Percentiles rank a stretch among this genome's conserved stretches.
phyloP scores from a whole-genome alignment of 768 basidiomycete species.

The Mrakia frigida region DNA sequence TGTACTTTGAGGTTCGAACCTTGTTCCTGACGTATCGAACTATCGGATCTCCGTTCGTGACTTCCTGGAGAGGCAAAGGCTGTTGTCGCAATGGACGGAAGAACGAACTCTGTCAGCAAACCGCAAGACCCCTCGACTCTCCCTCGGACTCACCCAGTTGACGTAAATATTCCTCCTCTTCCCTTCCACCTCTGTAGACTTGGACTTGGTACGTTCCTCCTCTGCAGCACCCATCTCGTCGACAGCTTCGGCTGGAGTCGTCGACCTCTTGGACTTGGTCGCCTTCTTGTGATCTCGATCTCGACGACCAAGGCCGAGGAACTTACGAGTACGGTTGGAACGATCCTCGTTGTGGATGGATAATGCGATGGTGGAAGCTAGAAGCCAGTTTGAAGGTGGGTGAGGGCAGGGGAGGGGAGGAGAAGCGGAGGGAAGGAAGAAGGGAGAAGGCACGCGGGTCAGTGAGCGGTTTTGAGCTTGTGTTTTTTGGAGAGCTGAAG shows the following conservation, averaged over 20 bases:
- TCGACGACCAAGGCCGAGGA: conserved; percentile 23
- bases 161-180: conserved; percentile 70
- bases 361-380: conserved; percentile 77
- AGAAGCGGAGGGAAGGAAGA: too few species aligned
- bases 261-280: conserved; percentile 2
- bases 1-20: conserved; percentile 91
- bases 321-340: conserved; percentile 18
- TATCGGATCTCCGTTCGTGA: conserved; percentile 62
- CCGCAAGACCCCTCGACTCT: neutral
- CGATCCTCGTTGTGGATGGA: conserved; percentile 65
- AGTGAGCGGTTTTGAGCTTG: too few species aligned
- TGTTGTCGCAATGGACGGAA: neutral
- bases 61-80: conserved; percentile 24
- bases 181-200: conserved; percentile 17
- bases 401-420: neutral
- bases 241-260: neutral
- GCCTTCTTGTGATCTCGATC: conserved; percentile 27
- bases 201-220: conserved; percentile 1
- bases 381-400: neutral
- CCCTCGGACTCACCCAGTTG: conserved; percentile 47
- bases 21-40: conserved; percentile 83
- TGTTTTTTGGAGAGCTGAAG: too few species aligned
- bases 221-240: conserved; percentile 31
- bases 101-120: too few species aligned
- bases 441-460: too few species aligned